Evolutionary conservation across 768 basidiomycete genomes (phyloP), one percentile per base, ranked within the genome.

Genomic region (Pulveroboletus sp.): DNA sequence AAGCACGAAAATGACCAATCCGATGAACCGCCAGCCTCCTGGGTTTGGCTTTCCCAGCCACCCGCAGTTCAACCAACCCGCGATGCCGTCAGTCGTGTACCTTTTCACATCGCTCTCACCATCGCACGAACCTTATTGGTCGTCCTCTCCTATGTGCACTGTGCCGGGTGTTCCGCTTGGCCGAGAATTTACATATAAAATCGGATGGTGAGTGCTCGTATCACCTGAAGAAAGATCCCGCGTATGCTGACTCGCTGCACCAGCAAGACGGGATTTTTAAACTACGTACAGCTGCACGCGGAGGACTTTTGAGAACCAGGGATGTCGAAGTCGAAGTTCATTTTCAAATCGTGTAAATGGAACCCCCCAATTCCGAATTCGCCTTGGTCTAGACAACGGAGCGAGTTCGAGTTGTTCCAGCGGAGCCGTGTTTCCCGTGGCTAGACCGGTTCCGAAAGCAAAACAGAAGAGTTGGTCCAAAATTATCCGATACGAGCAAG

Each of bases 51-150:
- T 46, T 33, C 41, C 49, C n/a, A n/a, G 29, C 41, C 52, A 51
- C n/a, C 25, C 40, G 33, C 40, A 51, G 43, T 43, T 63, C 13
- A 45, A 52, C 33, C 64, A 65, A 38, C 63, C 66, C 6, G 48
- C 48, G 10, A 52, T 69, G n/a, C 72, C 75, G 3, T 63, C 65
- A 6, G 64, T 76, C 32, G 61, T 72, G 47, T 78, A 76, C 42
- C 60, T 76, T 24, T 70, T 75, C 44, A 77, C 76, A 0, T 72
- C 75, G 0, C 48, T 53, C 17, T 57, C 60, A 31, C 53, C 69
- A 16, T 56, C 53, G 3, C 62, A 68, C 34, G 58, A 63, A 42
- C 71, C 76, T 0, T 64, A 72, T 48, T 75, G 75, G 69, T 72
- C 72, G 12, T 61, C 69, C 4, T 65, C 64, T 11, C 72, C 72